phyloP scores from a whole-genome alignment of 23 red algal species.

The Gracilariopsis chorda region DNA sequence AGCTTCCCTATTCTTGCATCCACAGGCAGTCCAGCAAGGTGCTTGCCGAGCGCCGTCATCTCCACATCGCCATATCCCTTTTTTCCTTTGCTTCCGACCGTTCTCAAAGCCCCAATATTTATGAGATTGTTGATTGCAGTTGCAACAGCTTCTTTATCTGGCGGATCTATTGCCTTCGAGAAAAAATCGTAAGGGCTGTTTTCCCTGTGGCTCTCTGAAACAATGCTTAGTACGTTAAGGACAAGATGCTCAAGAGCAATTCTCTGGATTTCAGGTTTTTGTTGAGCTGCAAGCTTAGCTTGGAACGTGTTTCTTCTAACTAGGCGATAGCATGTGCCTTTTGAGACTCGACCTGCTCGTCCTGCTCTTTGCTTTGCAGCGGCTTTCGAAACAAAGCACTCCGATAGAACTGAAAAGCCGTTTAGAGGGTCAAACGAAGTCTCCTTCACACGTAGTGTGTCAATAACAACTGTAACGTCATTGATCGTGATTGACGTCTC shows the following conservation, averaged over 20 bases:
- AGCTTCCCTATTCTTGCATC: conserved; percentile 89
- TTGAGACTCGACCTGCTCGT: conserved; percentile 85
- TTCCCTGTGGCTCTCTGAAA: background rate
- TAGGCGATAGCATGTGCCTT: conserved; percentile 78
- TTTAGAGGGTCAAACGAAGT: conserved; percentile 51
- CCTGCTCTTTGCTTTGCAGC: conserved; percentile 89
- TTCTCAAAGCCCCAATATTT: conserved; percentile 55
- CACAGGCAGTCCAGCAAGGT: conserved; percentile 75
- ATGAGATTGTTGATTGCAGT: conserved; percentile 43
- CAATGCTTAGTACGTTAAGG: conserved; percentile 56
- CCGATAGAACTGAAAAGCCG: conserved; percentile 62
- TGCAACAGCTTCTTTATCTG: conserved; percentile 25
- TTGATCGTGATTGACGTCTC: conserved; percentile 96
- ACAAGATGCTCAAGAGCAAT: conserved; percentile 72
- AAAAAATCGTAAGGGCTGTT: conserved; percentile 56
- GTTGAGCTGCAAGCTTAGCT: conserved; percentile 29
- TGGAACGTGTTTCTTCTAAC: conserved; percentile 70
- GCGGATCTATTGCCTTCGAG: conserved; percentile 71
- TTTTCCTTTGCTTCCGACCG: background rate
- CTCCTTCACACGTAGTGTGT: conserved; percentile 85
- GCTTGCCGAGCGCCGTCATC: conserved; percentile 70
- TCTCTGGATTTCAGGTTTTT: conserved; percentile 74
- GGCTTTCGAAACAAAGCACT: conserved; percentile 84
- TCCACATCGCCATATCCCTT: background rate
- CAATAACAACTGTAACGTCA: conserved; percentile 90